Base-by-base conservation (phyloP, 192 early-diverging fungal species). In the Entrophospora sp. region DNA sequence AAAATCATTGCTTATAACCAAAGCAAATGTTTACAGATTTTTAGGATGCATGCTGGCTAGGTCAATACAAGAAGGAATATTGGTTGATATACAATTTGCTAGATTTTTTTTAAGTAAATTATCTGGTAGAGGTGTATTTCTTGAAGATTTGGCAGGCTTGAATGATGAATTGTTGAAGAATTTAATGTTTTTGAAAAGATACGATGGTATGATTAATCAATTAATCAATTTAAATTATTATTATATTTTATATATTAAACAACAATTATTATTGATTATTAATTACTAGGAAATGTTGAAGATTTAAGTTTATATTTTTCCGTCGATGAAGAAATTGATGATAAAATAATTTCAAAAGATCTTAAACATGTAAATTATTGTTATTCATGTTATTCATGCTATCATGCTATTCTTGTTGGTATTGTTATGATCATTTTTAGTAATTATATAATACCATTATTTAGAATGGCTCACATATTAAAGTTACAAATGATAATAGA, bases 291-390 rank as follows among this genome's bases (percentile, higher is more conserved):
- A 1, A 76, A 90, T 64, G 79, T 84, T 16, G 81, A 81, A 28
- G 88, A 90, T 64, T 71, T 91, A 37, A 80, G 83, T 6, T 46
- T 85, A 53, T 78, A 75, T 28, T 85, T 84, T 69, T 73, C 79
- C 13, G 67, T 85, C 45, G 83, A 85, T 58, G 79, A 85, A 56
- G 73, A 83, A n/a, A 42, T 79, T 0, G 77, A 83, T 74, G 83
- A 79, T 13, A 73, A 75, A 20, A 69, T 76, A 16, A 68, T 69
- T 8, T 69, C 73, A 0, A 53, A 74, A 14, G 77, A 73, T 18
- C 28, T 75, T 22, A 76, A 70, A 69, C 49, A 62, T 64, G 72
- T 77, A 63, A 9, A 69, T 66, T 16, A 58, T 77, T 7, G 62
- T 68, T 38, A 22, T 76, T n/a, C n/a, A n/a, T n/a, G n/a, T n/a